Percentiles rank a stretch among this genome's conserved stretches.
Evolutionary conservation across 2,329 filamentous ascomycete genomes (phyloP).

Genomic region (Ascocoryne sarcoides): DNA sequence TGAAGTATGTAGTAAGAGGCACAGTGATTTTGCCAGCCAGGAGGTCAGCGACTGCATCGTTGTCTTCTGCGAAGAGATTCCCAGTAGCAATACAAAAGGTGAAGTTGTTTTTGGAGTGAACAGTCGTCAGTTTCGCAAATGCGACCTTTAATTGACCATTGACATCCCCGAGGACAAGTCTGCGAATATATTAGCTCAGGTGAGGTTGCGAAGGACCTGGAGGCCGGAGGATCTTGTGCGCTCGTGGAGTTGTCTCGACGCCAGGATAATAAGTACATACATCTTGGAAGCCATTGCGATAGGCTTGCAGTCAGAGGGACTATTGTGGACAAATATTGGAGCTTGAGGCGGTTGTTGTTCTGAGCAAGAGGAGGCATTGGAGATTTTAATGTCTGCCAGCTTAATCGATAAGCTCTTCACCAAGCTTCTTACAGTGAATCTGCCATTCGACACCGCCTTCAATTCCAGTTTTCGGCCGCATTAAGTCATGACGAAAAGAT

Average conservation of each 20-base stretch:
- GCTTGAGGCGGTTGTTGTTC: too few relatives aligned
- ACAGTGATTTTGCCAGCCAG: conserved; percentile 64
- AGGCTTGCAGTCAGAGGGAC: too few relatives aligned
- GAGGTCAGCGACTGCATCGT: conserved; percentile 52
- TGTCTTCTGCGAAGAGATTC: conserved; percentile 67
- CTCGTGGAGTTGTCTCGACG: too few relatives aligned
- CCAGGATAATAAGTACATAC: too few relatives aligned
- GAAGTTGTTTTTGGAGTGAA: conserved; percentile 85
- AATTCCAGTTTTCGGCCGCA: background rate
- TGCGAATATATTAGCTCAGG: conserved; percentile 7
- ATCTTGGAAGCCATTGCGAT: conserved; percentile 6
- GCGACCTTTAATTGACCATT: conserved; percentile 68
- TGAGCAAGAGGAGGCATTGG: too few relatives aligned
- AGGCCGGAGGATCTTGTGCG: too few relatives aligned
- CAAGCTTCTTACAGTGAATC: conserved; percentile 4
- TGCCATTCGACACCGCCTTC: conserved; percentile 7
- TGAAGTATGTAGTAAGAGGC: conserved; percentile 85
- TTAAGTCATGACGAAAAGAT: too few relatives aligned
- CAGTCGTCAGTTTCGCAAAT: conserved; percentile 68
- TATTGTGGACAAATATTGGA: too few relatives aligned
- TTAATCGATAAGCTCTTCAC: conserved; percentile 10
- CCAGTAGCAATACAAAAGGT: conserved; percentile 76
- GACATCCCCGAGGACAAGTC: conserved; percentile 65
- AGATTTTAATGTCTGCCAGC: too few relatives aligned
- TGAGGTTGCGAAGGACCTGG: too few relatives aligned